Conservation (phyloP, 2,329 filamentous ascomycete genomes). For the Trichoderma lentiforme region DNA sequence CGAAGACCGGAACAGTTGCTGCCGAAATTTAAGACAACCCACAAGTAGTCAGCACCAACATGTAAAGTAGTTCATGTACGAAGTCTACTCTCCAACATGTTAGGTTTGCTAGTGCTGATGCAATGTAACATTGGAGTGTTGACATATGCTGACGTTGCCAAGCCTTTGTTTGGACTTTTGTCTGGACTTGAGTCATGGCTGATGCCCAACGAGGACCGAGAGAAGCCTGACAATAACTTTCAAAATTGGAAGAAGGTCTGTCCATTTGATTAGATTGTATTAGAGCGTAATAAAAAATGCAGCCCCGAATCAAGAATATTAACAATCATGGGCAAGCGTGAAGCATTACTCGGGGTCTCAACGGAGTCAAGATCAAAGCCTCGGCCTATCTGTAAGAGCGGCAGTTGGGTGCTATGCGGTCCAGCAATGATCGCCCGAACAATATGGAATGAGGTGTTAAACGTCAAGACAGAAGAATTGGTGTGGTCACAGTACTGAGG, state of each 20-base stretch:
- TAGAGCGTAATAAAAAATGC: no score
- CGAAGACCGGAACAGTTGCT: background rate
- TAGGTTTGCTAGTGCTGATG: background rate
- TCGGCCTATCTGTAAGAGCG: background rate
- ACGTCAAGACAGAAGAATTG: background rate
- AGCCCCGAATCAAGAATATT: no score
- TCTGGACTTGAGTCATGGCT: background rate
- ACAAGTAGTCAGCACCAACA: background rate
- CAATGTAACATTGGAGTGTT: background rate
- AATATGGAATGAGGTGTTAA: background rate
- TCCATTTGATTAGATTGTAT: background rate
- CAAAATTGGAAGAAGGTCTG: background rate
- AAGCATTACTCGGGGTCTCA: background rate
- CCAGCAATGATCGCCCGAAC: no score
- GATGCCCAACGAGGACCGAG: background rate
- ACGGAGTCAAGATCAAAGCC: background rate
- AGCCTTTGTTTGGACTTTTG: background rate
- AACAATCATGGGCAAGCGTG: no score
- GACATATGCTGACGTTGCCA: background rate
- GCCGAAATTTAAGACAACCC: background rate
- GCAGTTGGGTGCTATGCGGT: background rate
- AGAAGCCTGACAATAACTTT: background rate
- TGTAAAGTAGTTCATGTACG: background rate
- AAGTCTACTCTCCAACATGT: background rate
- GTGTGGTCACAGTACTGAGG: background rate